phyloP scores from a whole-genome alignment of 768 basidiomycete genomes.

The Mycena polygramma region DNA sequence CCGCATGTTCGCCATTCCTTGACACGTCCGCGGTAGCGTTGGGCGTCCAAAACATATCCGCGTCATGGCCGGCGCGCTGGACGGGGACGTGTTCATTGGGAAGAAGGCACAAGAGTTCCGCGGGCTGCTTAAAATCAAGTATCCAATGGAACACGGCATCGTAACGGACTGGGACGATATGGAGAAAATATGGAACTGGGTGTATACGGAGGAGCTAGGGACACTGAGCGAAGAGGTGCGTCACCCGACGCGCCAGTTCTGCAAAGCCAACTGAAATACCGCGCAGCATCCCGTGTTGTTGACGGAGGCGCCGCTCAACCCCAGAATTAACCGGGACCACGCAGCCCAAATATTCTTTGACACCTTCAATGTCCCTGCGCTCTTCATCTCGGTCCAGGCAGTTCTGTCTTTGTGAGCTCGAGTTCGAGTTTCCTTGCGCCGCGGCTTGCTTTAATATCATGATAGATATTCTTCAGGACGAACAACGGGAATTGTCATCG shows the following conservation, averaged over 20 bases:
- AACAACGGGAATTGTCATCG: slow-evolving; percentile 98
- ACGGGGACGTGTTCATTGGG: slow-evolving; percentile 97
- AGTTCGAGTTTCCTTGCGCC: not conserved
- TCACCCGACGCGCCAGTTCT: slow-evolving; percentile 12
- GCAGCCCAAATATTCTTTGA: slow-evolving; percentile 99
- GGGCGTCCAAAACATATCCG: slow-evolving; percentile 97
- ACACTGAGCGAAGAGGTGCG: slow-evolving; percentile 96
- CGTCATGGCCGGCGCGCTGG: slow-evolving; percentile 97
- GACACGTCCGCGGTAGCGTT: slow-evolving; percentile 66
- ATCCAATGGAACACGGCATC: slow-evolving; percentile 99
- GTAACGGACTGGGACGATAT: slow-evolving; percentile 99
- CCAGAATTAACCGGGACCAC: slow-evolving; percentile 94
- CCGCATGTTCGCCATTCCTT: slow-evolving; percentile 41
- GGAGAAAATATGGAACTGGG: slow-evolving; percentile 99
- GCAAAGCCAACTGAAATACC: slow-evolving; percentile 6
- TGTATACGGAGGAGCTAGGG: slow-evolving; percentile 95
- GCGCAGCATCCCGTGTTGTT: slow-evolving; percentile 94
- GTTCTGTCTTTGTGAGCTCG: slow-evolving; percentile 87
- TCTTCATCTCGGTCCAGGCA: slow-evolving; percentile 97
- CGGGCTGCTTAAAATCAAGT: slow-evolving; percentile 97
- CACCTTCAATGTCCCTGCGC: slow-evolving; percentile 98
- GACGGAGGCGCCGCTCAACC: slow-evolving; percentile 98
- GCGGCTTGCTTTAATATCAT: not conserved
- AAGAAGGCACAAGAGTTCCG: slow-evolving; percentile 95
- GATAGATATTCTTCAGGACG: slow-evolving; percentile 96